Conservation (phyloP, 768 basidiomycete species). For the Cytidiella melzeri region DNA sequence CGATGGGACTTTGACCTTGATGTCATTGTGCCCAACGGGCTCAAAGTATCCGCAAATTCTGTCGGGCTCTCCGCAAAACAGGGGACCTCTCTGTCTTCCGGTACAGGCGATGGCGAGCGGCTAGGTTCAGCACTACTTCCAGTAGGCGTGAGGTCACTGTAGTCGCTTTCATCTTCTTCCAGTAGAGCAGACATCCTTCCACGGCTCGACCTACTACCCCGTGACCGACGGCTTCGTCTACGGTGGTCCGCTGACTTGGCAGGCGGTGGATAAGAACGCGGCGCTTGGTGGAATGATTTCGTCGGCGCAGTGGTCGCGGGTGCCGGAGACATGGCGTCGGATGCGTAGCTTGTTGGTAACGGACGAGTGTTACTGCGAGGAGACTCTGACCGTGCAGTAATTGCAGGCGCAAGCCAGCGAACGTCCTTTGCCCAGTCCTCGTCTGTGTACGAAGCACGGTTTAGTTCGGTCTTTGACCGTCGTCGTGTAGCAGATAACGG, state of each 20-base stretch:
- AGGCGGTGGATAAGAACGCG: constrained; percentile 9
- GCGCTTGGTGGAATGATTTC: not conserved
- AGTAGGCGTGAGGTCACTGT: constrained; percentile 15
- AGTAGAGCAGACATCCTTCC: constrained; percentile 32
- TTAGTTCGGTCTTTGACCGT: constrained; percentile 15
- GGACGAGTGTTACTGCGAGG: constrained; percentile 2
- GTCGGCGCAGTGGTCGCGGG: constrained; percentile 1
- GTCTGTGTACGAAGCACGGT: constrained; percentile 34
- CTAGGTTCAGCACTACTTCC: constrained; percentile 20
- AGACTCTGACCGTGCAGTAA: constrained; percentile 15
- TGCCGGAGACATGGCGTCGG: constrained; percentile 1
- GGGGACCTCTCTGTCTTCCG: constrained; percentile 4
- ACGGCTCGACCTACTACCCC: constrained; percentile 14
- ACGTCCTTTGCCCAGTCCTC: constrained; percentile 67
- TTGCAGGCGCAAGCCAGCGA: constrained; percentile 47
- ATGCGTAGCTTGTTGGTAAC: not conserved
- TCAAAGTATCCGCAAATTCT: constrained; percentile 1
- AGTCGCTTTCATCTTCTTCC: constrained; percentile 34
- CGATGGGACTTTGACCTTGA: constrained; percentile 6
- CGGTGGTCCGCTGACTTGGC: constrained; percentile 15
- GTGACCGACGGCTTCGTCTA: constrained; percentile 14
- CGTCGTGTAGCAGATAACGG: constrained; percentile 9
- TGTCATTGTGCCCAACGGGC: constrained; percentile 1
- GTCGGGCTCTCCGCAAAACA: not conserved
- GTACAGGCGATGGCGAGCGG: constrained; percentile 19